Evolutionary conservation across 2,329 filamentous ascomycete species (phyloP), one percentile per base, ranked within the genome.

Genomic region (Penicillium sp.): DNA sequence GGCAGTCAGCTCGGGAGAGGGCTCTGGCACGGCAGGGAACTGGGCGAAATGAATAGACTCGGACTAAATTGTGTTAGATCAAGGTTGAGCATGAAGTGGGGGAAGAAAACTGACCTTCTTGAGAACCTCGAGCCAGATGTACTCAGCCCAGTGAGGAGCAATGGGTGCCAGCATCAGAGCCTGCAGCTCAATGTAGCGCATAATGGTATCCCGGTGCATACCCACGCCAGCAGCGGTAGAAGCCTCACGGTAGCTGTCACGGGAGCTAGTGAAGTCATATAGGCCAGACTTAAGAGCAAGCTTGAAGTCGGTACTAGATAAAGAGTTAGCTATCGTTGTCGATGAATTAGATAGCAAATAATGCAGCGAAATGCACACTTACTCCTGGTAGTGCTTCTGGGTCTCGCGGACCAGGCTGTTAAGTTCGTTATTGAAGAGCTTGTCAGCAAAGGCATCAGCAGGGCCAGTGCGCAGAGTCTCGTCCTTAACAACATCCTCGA

Each of bases 51-150:
- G 92, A 67, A 99, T 85, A 8, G 88, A 89, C 53, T 81, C 77
- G 35, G 83, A 74, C 79, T 90, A 58, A 54, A 42, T 40, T n/a
- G 38, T 39, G 38, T 59, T 52, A 58, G 51, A 53, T 39, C 31
- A 32, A 38, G 18, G 13, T 31, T 16, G 4, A 31, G 49, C 52
- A 31, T 45, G 49, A 39, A 20, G 32, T 26, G 31, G 20, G 20
- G 22, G 18, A 45, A 43, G 48, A 8, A 50, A 56, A 53, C 48
- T 53, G 57, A 76, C 76, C 70, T 87, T 92, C 72, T 89, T 85
- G 58, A 99, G 85, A 2, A 97, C 85, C 76, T 97, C 93, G 53
- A 89, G 85, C 91, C 92, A 97, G 71, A 99, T 86, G 76, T 96
- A 89, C 72, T 99, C 94, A 45, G 90, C 82, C 88, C 92, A 97